Base-by-base conservation (phyloP, 148 eudicot species). In the Oxyria digyna region DNA sequence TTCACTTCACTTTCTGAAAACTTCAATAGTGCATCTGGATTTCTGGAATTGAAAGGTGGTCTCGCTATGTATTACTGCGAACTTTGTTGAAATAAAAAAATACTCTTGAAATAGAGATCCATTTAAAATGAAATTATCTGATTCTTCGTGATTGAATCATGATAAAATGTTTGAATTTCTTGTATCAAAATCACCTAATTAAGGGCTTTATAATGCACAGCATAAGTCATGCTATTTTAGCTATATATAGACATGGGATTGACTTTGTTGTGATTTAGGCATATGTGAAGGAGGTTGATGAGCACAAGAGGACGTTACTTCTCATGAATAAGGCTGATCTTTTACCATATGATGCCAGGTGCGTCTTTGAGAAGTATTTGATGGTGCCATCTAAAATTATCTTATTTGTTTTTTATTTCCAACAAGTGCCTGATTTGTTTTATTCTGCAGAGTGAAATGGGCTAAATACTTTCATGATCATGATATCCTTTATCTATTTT, bases 251-350 rank as follows among this genome's bases (percentile, higher is more conserved):
- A 23, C 20, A 29, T 59, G 38, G 29, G 65, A 59, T 59, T 59
- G 9, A 27, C 20, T 71, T 67, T 74, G 15, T 64, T 74, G 62
- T 74, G 68, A 31, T 82, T 45, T 74, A 94, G 99, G 96, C 74
- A 62, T 94, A 88, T 80, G 99, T 84, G 55, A 76, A 75, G 70
- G 99, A 94, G 79, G 76, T 90, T 32, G 99, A 94, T 73, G 87
- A 80, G 76, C 89, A 88, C 84, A 94, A 87, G 71, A 80, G 75
- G 79, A 94, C 99, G 21, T 71, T 94, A 83, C 93, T 94, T 77
- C 96, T 94, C 63, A 81, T 94, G 49, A 94, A 90, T 75, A 94
- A 94, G 83, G 98, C 99, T 33, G 99, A 90, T 77, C 97, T 94
- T 73, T 72, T 94, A 70, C 97, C 97, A 29, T 42, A 77, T 73